phyloP scores from a whole-genome alignment of 2,329 filamentous ascomycete species.

The Aspergillus calidoustus region DNA sequence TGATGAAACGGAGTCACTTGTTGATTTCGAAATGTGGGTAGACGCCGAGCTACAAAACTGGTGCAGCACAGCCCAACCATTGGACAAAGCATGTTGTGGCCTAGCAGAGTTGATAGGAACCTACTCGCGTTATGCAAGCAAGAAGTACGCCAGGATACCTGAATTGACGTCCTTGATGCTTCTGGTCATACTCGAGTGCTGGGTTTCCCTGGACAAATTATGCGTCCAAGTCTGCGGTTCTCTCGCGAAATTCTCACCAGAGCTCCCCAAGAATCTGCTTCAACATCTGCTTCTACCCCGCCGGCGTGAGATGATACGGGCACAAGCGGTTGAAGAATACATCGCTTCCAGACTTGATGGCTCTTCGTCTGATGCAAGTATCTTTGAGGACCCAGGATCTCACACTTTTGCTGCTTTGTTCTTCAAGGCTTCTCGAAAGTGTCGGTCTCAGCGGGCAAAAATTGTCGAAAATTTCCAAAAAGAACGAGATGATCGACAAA shows the following conservation, averaged over 20 bases:
- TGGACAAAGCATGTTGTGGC: conserved; percentile 31
- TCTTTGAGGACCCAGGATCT: conserved; percentile 40
- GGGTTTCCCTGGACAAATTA: conserved; percentile 58
- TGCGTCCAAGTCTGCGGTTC: conserved; percentile 45
- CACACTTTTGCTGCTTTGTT: conserved; percentile 52
- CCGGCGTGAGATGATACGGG: conserved; percentile 24
- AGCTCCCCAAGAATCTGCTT: conserved; percentile 46
- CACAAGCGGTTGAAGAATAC: conserved; percentile 17
- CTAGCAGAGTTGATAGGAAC: conserved; percentile 16
- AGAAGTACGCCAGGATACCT: conserved; percentile 46
- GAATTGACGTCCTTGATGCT: conserved; percentile 57
- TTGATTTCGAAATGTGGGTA: conserved; percentile 57
- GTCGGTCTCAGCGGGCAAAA: conserved; percentile 35
- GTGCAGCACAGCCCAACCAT: conserved; percentile 20
- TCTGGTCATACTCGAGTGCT: conserved; percentile 59
- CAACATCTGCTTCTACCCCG: conserved; percentile 53
- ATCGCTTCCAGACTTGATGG: conserved; percentile 23
- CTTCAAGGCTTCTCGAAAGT: conserved; percentile 46
- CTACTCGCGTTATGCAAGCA: conserved; percentile 38
- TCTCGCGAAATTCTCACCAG: conserved; percentile 52
- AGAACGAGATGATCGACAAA: conserved; percentile 3
- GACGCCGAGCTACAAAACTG: conserved; percentile 43
- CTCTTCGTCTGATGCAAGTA: conserved; percentile 46
- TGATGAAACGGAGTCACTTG: conserved; percentile 32
- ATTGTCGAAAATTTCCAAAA: conserved; percentile 9